Conservation (phyloP, 2,329 filamentous ascomycete genomes). For the Penicillium brasilianum region DNA sequence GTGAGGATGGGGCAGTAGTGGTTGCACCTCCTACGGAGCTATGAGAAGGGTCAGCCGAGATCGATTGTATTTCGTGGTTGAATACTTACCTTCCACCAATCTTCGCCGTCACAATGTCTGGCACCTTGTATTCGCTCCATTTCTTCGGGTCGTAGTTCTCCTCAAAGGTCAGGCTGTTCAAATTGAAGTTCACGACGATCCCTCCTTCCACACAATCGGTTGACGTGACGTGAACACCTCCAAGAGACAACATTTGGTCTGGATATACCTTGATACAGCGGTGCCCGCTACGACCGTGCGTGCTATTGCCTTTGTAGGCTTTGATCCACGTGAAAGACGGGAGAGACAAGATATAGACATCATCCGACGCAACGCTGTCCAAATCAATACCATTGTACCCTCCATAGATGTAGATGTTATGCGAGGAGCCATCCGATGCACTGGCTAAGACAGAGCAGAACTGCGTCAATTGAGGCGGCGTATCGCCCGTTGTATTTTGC, state of each 20-base stretch:
- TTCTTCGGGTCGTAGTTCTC: slow-evolving; percentile 20
- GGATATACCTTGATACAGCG: slow-evolving; percentile 27
- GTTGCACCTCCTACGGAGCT: slow-evolving; percentile 43
- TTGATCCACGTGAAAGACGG: slow-evolving; percentile 31
- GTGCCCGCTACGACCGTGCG: slow-evolving; percentile 26
- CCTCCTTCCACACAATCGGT: slow-evolving; percentile 24
- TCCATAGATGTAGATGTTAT: slow-evolving; percentile 59
- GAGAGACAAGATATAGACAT: slow-evolving; percentile 37
- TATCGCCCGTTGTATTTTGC: slow-evolving; percentile 49
- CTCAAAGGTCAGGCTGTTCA: slow-evolving; percentile 27
- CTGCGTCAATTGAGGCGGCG: slow-evolving; percentile 40
- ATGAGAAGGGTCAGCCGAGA: slow-evolving; percentile 4
- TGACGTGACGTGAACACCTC: slow-evolving; percentile 17
- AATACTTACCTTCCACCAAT: slow-evolving; percentile 45
- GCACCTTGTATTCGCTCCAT: slow-evolving; percentile 26
- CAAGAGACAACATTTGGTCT: slow-evolving; percentile 26
- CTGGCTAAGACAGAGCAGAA: slow-evolving; percentile 50
- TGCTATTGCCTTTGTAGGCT: slow-evolving; percentile 22
- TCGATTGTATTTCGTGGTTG: too few species aligned
- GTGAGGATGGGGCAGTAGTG: slow-evolving; percentile 40
- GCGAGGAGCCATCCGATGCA: slow-evolving; percentile 46
- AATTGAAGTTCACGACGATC: slow-evolving; percentile 25
- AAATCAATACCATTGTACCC: slow-evolving; percentile 46
- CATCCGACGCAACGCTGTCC: slow-evolving; percentile 44
- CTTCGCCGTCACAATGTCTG: slow-evolving; percentile 28